These are phyloP conservation scores for Plasmodium malariae DNA, from an alignment of 169 alveolate species.

Conservation along the genomic window DNA sequence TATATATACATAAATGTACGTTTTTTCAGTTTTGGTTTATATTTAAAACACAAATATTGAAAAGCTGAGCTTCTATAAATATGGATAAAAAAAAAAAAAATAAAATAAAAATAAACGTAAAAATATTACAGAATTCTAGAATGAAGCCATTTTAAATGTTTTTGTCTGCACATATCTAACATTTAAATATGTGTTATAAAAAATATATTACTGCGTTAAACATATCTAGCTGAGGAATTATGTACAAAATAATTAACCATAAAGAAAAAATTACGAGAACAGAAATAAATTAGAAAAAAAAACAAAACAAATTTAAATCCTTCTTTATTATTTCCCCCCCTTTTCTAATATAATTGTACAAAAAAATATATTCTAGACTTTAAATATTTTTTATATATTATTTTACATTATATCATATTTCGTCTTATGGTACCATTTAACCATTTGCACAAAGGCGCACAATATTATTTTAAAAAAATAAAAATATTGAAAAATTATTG, in stretches of 20 bases:
- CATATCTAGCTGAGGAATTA: background rate
- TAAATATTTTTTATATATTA: background rate
- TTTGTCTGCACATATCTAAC: background rate
- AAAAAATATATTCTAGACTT: constrained; percentile 20
- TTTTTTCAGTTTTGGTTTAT: constrained; percentile 15
- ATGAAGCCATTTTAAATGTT: constrained; percentile 5
- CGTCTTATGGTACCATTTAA: background rate
- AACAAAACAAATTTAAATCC: constrained; percentile 12
- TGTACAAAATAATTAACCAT: background rate
- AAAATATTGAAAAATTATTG: constrained; percentile 19
- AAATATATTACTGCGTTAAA: constrained; percentile 12
- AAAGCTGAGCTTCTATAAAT: constrained; percentile 15
- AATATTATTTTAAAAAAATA: constrained; percentile 22
- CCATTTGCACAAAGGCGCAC: constrained; percentile 71
- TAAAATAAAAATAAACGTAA: constrained; percentile 20
- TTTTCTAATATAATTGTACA: constrained; percentile 2
- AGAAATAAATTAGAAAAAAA: constrained; percentile 3
- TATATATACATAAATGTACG: background rate
- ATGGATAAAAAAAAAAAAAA: background rate
- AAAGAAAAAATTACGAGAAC: constrained; percentile 2
- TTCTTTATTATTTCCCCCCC: background rate
- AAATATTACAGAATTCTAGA: constrained; percentile 2
- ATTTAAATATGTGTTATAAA: background rate
- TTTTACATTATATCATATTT: constrained; percentile 1
- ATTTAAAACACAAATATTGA: constrained; percentile 8